A percentile compares a stretch with the other conserved stretches of the same genome.
Conservation (phyloP, 2,329 filamentous ascomycete genomes). For the Sporothrix curviconia region DNA sequence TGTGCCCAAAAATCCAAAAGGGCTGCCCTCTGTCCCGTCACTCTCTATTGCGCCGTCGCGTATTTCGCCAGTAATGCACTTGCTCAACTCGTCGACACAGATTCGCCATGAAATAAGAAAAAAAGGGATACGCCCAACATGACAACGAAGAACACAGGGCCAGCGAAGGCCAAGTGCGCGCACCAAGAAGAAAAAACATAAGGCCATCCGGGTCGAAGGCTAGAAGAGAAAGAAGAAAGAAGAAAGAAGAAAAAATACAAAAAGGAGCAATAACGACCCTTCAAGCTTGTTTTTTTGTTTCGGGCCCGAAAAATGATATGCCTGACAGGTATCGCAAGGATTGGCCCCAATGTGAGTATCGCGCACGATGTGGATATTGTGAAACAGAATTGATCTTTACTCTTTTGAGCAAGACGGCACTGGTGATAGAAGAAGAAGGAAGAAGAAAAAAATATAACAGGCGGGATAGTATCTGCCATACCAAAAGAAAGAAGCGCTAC, state of each 20-base stretch:
- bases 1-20: no score
- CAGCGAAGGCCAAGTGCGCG: neutral
- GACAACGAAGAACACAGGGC: neutral
- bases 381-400: no score
- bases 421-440: no score
- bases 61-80: no score
- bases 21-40: no score
- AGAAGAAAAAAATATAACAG: neutral
- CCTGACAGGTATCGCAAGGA: neutral
- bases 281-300: neutral
- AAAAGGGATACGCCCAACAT: no score
- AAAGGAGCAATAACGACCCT: neutral
- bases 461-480: no score
- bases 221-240: neutral
- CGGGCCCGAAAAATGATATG: neutral
- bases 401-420: no score
- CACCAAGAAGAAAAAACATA: neutral
- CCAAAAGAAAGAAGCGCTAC: no score
- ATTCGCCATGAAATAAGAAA: no score
- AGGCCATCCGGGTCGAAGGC: neutral
- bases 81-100: no score
- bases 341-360: conserved; percentile 4
- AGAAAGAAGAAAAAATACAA: conserved; percentile 8
- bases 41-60: no score
- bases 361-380: neutral